Percentiles rank a stretch among this genome's conserved stretches.
Conservation (phyloP, 495 filamentous ascomycete species). For the Trichoderma reesei region DNA sequence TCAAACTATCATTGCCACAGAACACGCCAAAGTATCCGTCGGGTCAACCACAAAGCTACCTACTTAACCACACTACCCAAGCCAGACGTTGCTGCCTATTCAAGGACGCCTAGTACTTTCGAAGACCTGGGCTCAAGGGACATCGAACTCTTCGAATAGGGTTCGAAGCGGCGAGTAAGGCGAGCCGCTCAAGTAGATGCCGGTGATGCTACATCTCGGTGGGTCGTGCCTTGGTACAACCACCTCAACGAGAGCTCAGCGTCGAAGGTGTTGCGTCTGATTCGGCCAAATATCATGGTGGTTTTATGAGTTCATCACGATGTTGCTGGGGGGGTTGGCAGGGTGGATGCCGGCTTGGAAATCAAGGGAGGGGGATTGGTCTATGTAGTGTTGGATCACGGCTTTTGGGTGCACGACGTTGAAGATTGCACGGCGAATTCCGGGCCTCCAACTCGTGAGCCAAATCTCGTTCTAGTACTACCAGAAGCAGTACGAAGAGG, state of each 20-base stretch:
- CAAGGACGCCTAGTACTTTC: no score
- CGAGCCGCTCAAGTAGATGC: no score
- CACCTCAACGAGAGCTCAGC: neutral
- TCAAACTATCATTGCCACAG: neutral
- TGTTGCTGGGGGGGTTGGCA: neutral
- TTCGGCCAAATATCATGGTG: neutral
- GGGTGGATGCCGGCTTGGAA: neutral
- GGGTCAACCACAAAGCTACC: no score
- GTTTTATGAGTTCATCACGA: neutral
- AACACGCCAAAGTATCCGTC: no score
- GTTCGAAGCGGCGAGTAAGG: no score
- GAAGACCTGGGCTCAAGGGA: no score
- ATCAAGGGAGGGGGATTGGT: neutral
- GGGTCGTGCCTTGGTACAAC: neutral
- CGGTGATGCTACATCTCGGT: neutral
- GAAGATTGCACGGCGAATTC: neutral
- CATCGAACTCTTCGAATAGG: no score
- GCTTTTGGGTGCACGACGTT: neutral
- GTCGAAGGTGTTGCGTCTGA: neutral
- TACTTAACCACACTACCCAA: no score
- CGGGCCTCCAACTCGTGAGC: no score
- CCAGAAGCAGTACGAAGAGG: no score
- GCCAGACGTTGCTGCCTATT: no score
- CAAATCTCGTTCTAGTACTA: no score
- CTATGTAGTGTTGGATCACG: neutral